Evolutionary conservation across 2,329 filamentous ascomycete species (phyloP).

Genomic region (Alternaria metachromatica): DNA sequence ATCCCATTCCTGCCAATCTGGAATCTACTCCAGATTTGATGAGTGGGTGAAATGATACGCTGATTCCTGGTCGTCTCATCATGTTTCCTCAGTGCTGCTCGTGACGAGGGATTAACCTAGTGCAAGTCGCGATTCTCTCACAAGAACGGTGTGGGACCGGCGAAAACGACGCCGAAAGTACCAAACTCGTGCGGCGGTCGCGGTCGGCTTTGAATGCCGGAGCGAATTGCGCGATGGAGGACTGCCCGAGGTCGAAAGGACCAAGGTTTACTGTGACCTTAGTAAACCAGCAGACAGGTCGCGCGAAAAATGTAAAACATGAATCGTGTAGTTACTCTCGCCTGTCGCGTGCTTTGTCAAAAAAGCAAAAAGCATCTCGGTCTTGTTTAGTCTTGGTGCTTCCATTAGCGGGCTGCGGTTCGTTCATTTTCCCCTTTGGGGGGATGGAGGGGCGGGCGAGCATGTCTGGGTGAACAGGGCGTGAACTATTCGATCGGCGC

Average conservation of each 20-base stretch:
- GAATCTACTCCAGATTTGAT: not conserved
- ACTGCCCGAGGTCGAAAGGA: not conserved
- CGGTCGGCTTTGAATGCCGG: not conserved
- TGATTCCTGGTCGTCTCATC: not conserved
- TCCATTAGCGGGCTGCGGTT: not conserved
- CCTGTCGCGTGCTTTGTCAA: not conserved
- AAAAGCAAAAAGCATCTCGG: not conserved
- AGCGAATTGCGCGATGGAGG: not conserved
- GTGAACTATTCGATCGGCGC: conserved; percentile 13
- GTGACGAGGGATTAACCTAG: not conserved
- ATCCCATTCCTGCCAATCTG: not conserved
- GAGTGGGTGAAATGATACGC: not conserved
- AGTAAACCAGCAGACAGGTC: not conserved
- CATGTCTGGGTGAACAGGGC: conserved; percentile 13
- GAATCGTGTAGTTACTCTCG: not conserved
- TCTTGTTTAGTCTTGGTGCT: not conserved
- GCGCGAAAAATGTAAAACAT: not conserved
- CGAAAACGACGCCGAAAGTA: not conserved
- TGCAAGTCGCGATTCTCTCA: not conserved
- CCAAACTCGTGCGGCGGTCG: not conserved
- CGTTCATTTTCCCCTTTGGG: not conserved
- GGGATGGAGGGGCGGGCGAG: not conserved
- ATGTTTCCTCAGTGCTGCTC: not conserved
- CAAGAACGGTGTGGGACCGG: not conserved
- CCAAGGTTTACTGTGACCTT: not conserved